phyloP scores from a whole-genome alignment of 352 stramenopile genomes.

The Globisporangium apiculatum region DNA sequence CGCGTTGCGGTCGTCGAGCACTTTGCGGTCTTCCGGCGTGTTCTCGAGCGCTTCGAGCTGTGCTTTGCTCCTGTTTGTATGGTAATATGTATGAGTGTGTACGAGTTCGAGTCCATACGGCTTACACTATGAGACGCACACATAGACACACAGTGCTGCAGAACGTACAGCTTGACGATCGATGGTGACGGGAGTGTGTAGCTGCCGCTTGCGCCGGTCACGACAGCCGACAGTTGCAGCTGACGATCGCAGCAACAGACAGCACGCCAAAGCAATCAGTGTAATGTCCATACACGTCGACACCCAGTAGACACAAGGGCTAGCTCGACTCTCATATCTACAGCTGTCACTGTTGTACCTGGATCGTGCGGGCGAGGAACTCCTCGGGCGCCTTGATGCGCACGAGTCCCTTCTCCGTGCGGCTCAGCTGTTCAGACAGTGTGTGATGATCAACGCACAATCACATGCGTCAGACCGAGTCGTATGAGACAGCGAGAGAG shows the following conservation, averaged over 20 bases:
- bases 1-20: conserved; percentile 59
- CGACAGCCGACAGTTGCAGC: conserved; percentile 30
- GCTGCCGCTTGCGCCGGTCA: conserved; percentile 21
- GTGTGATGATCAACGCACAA: no score
- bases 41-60: conserved; percentile 54
- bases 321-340: no score
- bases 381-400: conserved; percentile 73
- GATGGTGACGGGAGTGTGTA: conserved; percentile 38
- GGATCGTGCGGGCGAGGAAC: conserved; percentile 67
- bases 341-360: conserved; percentile 21
- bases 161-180: conserved; percentile 37
- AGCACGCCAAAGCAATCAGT: background rate
- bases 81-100: no score
- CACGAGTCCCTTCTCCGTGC: conserved; percentile 74
- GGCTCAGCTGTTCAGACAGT: conserved; percentile 38
- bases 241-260: conserved; percentile 2
- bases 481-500: no score
- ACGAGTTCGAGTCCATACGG: no score
- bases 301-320: no score
- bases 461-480: no score
- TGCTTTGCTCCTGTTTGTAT: conserved; percentile 31
- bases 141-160: background rate
- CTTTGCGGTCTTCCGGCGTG: conserved; percentile 50
- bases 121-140: background rate
- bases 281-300: no score